These are phyloP conservation scores for Xylaria sp. DNA, from an alignment of 2,329 filamentous ascomycete genomes.

Conservation along the genomic window DNA sequence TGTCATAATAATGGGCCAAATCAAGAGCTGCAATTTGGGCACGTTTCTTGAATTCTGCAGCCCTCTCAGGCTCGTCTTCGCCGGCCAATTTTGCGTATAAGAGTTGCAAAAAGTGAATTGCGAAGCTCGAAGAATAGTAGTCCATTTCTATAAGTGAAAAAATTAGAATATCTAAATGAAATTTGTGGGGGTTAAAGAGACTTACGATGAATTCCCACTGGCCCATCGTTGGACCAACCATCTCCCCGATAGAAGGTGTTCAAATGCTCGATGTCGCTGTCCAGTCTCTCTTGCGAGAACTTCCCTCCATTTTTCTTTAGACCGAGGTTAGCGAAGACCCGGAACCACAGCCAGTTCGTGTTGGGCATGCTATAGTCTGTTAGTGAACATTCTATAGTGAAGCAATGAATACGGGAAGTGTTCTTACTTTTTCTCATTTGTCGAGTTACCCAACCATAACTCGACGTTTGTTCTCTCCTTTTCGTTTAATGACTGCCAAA, in stretches of 20 bases:
- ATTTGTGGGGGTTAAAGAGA: not conserved
- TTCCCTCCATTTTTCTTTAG: conserved; percentile 78
- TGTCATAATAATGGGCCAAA: conserved; percentile 80
- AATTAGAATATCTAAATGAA: conserved; percentile 28
- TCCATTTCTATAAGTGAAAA: conserved; percentile 70
- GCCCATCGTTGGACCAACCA: conserved; percentile 86
- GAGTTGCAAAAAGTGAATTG: conserved; percentile 82
- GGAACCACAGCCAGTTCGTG: conserved; percentile 81
- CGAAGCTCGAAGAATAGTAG: conserved; percentile 85
- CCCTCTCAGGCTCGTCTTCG: conserved; percentile 72
- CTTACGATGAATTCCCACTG: conserved; percentile 76
- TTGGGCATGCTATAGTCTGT: conserved; percentile 71
- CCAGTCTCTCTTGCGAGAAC: conserved; percentile 75
- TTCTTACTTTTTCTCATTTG: conserved; percentile 79
- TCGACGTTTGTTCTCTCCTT: conserved; percentile 74
- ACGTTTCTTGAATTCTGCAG: conserved; percentile 75
- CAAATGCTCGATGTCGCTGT: conserved; percentile 80
- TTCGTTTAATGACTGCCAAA: conserved; percentile 74
- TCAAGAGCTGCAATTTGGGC: conserved; percentile 75
- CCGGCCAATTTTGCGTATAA: conserved; percentile 79
- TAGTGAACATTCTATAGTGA: conserved; percentile 21
- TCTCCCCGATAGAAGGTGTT: conserved; percentile 85
- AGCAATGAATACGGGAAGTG: not conserved
- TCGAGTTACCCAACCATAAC: conserved; percentile 76
- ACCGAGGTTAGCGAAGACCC: conserved; percentile 84